These are phyloP conservation scores for Sesbania bispinosa DNA, from an alignment of 306 rosid species.

Conservation along the genomic window DNA sequence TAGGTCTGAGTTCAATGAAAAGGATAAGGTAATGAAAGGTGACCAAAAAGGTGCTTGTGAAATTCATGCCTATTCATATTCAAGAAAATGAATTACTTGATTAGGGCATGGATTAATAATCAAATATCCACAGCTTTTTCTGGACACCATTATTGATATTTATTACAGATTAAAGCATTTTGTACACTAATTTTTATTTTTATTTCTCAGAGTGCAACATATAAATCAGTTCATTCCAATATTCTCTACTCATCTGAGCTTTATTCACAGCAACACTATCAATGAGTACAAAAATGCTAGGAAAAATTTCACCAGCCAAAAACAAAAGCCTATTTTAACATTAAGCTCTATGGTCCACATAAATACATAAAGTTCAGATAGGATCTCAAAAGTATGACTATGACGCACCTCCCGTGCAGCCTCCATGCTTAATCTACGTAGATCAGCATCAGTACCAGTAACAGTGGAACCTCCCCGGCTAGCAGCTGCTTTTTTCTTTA, in stretches of 20 bases:
- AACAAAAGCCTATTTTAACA: background rate
- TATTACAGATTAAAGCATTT: background rate
- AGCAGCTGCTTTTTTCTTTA: constrained; percentile 78
- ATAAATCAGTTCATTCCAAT: background rate
- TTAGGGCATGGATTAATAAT: background rate
- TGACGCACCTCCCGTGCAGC: constrained; percentile 89
- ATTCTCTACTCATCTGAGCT: constrained; percentile 4
- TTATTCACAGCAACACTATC: constrained; percentile 3
- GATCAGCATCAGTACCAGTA: constrained; percentile 98
- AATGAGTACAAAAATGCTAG: background rate
- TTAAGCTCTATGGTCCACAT: background rate
- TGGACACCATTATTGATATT: constrained; percentile 1
- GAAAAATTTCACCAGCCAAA: background rate
- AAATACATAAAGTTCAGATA: constrained; percentile 10
- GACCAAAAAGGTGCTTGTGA: background rate
- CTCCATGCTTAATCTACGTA: constrained; percentile 99
- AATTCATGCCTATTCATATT: background rate
- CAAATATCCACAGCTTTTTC: background rate
- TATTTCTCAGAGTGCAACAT: too few relatives aligned
- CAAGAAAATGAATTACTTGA: constrained; percentile 8
- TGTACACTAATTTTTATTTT: background rate
- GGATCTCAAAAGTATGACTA: background rate
- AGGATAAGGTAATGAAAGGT: constrained; percentile 4
- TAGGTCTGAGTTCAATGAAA: background rate
- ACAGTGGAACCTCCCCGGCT: constrained; percentile 83